A percentile compares a stretch with the other conserved stretches of the same genome.
Evolutionary conservation across 2,329 filamentous ascomycete genomes (phyloP).

Genomic region (Sporothrix curviconia): DNA sequence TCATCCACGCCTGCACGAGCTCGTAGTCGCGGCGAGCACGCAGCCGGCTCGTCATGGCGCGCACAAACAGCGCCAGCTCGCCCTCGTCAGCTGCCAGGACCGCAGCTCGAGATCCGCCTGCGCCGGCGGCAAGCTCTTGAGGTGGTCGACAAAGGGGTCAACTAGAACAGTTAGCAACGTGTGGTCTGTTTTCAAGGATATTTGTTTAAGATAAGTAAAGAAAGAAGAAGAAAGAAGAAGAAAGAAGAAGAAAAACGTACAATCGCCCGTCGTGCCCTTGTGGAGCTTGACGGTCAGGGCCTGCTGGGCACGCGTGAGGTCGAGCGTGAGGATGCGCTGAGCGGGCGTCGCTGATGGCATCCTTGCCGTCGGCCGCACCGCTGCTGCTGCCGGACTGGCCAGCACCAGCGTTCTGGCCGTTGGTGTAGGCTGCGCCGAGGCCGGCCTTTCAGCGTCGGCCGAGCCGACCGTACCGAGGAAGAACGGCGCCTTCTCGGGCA

Average conservation of each 20-base stretch:
- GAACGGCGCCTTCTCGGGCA: slow-evolving; percentile 78
- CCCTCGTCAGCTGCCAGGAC: slow-evolving; percentile 54
- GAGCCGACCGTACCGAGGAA: slow-evolving; percentile 21
- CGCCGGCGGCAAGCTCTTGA: slow-evolving; percentile 75
- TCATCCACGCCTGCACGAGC: slow-evolving; percentile 94
- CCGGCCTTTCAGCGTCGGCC: slow-evolving; percentile 14
- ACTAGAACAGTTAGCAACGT: slow-evolving; percentile 30
- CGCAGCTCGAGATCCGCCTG: slow-evolving; percentile 87
- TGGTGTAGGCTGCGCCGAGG: slow-evolving; percentile 10
- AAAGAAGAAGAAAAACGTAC: slow-evolving; percentile 36
- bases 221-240: neutral
- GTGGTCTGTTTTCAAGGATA: no score
- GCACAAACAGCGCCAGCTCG: slow-evolving; percentile 74
- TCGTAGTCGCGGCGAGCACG: slow-evolving; percentile 75
- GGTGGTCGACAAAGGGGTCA: slow-evolving; percentile 63
- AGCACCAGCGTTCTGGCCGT: slow-evolving; percentile 16
- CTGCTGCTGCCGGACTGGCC: neutral
- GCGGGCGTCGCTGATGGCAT: slow-evolving; percentile 23
- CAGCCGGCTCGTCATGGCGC: slow-evolving; percentile 68
- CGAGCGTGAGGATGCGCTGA: slow-evolving; percentile 66
- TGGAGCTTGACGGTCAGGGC: slow-evolving; percentile 53
- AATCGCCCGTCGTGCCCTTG: slow-evolving; percentile 50
- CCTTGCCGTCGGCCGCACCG: neutral
- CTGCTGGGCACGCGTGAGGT: slow-evolving; percentile 51
- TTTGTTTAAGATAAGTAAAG: no score